phyloP scores from a whole-genome alignment of 228 moss, liverwort and hornwort species.

The Sphagnum fallax region DNA sequence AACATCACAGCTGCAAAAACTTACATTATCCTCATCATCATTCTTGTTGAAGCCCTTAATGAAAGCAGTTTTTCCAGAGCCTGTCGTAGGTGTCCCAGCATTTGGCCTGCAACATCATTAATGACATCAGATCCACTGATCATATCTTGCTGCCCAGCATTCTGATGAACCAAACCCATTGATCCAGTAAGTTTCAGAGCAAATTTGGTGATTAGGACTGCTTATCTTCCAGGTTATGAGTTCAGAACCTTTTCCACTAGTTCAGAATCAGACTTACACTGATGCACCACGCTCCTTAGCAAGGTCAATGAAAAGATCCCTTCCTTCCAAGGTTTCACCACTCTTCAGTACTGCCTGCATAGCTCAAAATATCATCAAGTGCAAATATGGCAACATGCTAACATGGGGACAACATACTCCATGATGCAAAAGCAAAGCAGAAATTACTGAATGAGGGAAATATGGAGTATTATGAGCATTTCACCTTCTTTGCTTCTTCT shows the following conservation, averaged over 20 bases:
- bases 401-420: not conserved
- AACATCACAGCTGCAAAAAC: not conserved
- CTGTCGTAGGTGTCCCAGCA: constrained; percentile 64
- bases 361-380: not conserved
- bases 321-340: constrained; percentile 53
- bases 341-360: constrained; percentile 51
- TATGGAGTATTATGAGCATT: too few relatives aligned
- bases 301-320: constrained; percentile 68
- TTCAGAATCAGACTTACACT: constrained; percentile 39
- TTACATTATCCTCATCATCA: constrained; percentile 79
- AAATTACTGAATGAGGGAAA: not conserved
- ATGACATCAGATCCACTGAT: too few relatives aligned
- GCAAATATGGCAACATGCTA: not conserved
- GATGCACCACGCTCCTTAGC: constrained; percentile 64
- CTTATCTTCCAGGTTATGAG: not conserved
- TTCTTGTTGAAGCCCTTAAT: constrained; percentile 82
- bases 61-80: constrained; percentile 64
- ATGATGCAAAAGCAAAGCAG: not conserved
- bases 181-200: too few relatives aligned
- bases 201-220: not conserved
- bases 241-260: not conserved
- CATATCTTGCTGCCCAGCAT: not conserved
- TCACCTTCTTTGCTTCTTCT: constrained; percentile 46
- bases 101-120: constrained; percentile 35
- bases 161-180: not conserved